Conservation (phyloP, 1,139 yeast species). For the Hyphopichia pseudoburtonii region DNA sequence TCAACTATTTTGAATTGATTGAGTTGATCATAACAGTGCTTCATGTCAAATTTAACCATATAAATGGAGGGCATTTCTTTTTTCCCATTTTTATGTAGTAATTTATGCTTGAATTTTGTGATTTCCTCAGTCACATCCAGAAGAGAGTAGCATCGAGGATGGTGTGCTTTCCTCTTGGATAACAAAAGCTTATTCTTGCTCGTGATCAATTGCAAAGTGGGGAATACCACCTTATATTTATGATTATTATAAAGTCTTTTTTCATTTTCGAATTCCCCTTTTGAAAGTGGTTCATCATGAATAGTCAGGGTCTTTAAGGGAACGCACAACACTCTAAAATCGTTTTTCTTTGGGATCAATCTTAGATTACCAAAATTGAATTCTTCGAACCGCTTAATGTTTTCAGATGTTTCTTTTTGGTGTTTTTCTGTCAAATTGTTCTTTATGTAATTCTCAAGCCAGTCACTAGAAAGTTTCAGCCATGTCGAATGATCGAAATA, state of each 20-base stretch:
- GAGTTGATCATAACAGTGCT: constrained; percentile 76
- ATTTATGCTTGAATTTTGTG: constrained; percentile 11
- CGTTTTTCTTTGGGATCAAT: constrained; percentile 56
- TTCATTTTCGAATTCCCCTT: constrained; percentile 6
- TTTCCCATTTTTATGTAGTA: constrained; percentile 16
- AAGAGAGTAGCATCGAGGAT: constrained; percentile 27
- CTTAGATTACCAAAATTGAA: constrained; percentile 38
- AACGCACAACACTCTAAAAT: constrained; percentile 59
- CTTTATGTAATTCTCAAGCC: constrained; percentile 39
- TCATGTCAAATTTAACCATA: constrained; percentile 74
- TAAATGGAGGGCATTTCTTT: constrained; percentile 38
- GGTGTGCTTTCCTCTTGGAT: constrained; percentile 6
- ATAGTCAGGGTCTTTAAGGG: constrained; percentile 37
- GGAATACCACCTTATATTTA: constrained; percentile 19
- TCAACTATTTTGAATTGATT: constrained; percentile 49
- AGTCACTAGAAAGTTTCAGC: constrained; percentile 43
- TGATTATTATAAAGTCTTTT: constrained; percentile 15
- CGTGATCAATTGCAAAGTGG: constrained; percentile 12
- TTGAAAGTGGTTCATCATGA: constrained; percentile 2
- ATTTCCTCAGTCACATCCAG: constrained; percentile 26
- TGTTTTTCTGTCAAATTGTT: constrained; percentile 15
- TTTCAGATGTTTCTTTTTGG: constrained; percentile 7
- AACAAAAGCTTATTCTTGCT: constrained; percentile 1
- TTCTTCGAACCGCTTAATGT: constrained; percentile 8
- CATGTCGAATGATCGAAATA: constrained; percentile 66